These are phyloP conservation scores for Rhododendron williamsianum DNA, from an alignment of 148 eudicot genomes.

Conservation along the genomic window DNA sequence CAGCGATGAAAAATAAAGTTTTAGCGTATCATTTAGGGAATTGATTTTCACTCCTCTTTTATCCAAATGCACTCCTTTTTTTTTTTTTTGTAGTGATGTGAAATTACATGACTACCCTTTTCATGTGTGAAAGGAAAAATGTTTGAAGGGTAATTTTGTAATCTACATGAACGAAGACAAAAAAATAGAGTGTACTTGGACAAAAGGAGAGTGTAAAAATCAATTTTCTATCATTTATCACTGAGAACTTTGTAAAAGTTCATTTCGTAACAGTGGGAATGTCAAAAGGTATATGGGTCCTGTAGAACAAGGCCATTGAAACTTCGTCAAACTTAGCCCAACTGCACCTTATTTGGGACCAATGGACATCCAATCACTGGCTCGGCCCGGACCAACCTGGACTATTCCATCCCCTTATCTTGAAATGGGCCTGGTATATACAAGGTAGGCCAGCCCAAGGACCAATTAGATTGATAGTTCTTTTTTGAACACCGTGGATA, in stretches of 20 bases:
- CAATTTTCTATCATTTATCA: too few relatives aligned
- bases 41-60: too few relatives aligned
- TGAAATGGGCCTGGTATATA: background rate
- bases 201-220: too few relatives aligned
- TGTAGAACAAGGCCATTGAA: background rate
- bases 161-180: too few relatives aligned
- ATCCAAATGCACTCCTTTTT: too few relatives aligned
- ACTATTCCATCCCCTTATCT: background rate
- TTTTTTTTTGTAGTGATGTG: too few relatives aligned
- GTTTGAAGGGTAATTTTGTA: too few relatives aligned
- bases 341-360: background rate
- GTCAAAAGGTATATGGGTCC: background rate
- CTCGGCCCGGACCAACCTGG: background rate
- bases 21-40: too few relatives aligned
- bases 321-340: background rate
- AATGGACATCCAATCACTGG: background rate
- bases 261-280: background rate
- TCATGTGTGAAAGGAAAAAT: too few relatives aligned
- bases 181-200: too few relatives aligned
- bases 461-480: background rate
- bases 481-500: background rate
- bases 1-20: too few relatives aligned
- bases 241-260: background rate
- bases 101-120: too few relatives aligned
- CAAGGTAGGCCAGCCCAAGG: background rate